Base-by-base conservation (phyloP, 2,329 filamentous ascomycete species). In the Aspergillus aculeatus region DNA sequence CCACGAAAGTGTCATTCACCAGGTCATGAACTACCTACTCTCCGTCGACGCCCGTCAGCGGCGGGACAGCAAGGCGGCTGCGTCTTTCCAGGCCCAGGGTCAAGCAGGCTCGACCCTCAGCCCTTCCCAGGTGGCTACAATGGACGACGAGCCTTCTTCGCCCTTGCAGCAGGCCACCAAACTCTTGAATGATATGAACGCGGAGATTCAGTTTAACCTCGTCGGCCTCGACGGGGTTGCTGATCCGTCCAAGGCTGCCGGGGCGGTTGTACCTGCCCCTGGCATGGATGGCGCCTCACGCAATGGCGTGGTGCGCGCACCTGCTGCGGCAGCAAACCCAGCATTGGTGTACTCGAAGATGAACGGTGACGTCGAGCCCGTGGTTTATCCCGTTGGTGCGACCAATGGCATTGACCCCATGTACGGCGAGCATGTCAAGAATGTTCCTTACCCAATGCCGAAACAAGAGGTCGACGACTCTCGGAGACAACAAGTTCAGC, bases 341-440 rank as follows among this genome's bases (percentile, higher is more conserved):
- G 76, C 80, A 2, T 78, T 85, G 70, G 81, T 81, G 5, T 83
- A 77, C 65, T 68, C 75, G 24, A 80, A 82, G 60, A 77, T 80
- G 61, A 74, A 82, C 44, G 80, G 80, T 14, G 87, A 89, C 57
- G 74, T 89, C 49, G 87, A 90, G 62, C 84, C 83, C 64, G 84
- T 96, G 56, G 92, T 97, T 10, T 98, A 97, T 72, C 93, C 94
- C 0, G 92, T 96, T 16, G 93, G 93, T 19, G 87, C 92, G 65
- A 95, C 89, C 0, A 91, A 96, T 65, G 93, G 93, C 56, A 97
- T 97, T 66, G 93, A 97, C 71, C 93, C 94, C 1, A 95, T 96
- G 83, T 93, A 94, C 72, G 89, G 91, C 67, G 93, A 97, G 68
- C 92, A 97, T 71, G 92, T 97, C 71, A 87, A 94, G 78, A 96